A percentile compares a stretch with the other conserved stretches of the same genome.
Evolutionary conservation across 176 grass and related monocot species (phyloP).

Genomic region (Musa troglodytarum): DNA sequence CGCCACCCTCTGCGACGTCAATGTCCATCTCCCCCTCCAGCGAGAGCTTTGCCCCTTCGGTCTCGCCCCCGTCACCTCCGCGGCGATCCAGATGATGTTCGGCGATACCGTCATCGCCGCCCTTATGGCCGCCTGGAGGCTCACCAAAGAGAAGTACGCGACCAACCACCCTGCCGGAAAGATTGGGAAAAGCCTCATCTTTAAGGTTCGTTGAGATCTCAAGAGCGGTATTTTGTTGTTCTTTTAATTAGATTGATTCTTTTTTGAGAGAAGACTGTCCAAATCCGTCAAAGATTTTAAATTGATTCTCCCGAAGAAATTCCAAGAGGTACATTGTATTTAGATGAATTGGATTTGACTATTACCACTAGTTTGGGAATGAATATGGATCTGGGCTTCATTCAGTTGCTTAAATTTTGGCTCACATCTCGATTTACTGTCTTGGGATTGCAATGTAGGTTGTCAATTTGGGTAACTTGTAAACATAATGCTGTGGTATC

Average conservation of each 20-base stretch:
- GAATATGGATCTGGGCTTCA: background rate
- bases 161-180: conserved; percentile 87
- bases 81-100: conserved; percentile 84
- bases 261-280: background rate
- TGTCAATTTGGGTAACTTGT: background rate
- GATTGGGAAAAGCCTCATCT: conserved; percentile 93
- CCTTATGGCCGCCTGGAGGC: conserved; percentile 57
- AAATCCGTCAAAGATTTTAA: background rate
- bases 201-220: conserved; percentile 43
- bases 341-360: background rate
- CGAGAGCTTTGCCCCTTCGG: conserved; percentile 89
- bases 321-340: background rate
- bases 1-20: conserved; percentile 58
- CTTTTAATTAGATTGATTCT: background rate
- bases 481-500: background rate
- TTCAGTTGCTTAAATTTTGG: background rate
- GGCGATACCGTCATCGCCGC: conserved; percentile 80
- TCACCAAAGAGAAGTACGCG: conserved; percentile 72
- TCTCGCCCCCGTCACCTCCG: conserved; percentile 81
- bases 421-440: background rate
- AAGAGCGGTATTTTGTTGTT: background rate
- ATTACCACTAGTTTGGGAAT: background rate
- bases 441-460: background rate
- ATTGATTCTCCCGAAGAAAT: background rate
- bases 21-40: conserved; percentile 89